A percentile compares a stretch with the other conserved stretches of the same genome.
These are phyloP conservation scores for Xanthoceras sorbifolium DNA, from an alignment of 345 rosid genomes.

Conservation along the genomic window DNA sequence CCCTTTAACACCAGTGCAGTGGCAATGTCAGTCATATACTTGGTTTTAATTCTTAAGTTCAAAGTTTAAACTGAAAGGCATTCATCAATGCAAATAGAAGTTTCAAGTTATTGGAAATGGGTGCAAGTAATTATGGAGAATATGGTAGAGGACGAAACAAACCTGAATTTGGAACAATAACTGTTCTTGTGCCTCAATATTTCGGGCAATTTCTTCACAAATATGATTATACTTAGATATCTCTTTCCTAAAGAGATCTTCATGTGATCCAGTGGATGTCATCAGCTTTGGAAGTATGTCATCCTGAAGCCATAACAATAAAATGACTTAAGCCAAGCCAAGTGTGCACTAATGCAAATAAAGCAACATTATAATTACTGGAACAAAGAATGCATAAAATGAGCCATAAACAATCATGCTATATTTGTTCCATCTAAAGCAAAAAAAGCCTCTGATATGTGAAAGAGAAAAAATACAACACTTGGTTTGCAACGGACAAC, in stretches of 20 bases:
- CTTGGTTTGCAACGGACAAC: not conserved
- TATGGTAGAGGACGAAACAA: slow-evolving; percentile 5
- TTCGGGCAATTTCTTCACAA: slow-evolving; percentile 82
- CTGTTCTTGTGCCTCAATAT: slow-evolving; percentile 92
- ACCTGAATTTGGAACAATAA: slow-evolving; percentile 93
- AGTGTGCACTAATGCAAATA: slow-evolving; percentile 9
- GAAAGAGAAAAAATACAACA: not conserved
- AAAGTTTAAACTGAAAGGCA: not conserved
- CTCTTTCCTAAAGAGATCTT: slow-evolving; percentile 96
- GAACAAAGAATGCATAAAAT: not conserved
- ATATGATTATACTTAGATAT: slow-evolving; percentile 82
- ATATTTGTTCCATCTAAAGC: not conserved
- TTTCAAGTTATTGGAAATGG: not conserved
- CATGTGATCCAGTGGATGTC: slow-evolving; percentile 83
- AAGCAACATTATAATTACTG: not conserved
- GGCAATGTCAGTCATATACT: not conserved
- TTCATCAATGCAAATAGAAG: not conserved
- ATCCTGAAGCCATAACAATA: slow-evolving; percentile 63
- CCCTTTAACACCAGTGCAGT: slow-evolving; percentile 5
- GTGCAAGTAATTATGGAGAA: not conserved
- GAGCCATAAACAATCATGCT: not conserved
- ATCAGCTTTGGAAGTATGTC: slow-evolving; percentile 95
- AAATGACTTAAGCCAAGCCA: slow-evolving; percentile 20
- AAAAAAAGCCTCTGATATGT: not conserved
- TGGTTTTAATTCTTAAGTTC: not conserved